Evolutionary conservation across 2,329 filamentous ascomycete genomes (phyloP), one percentile per base, ranked within the genome.

Genomic region (Aspergillaceae sp.): DNA sequence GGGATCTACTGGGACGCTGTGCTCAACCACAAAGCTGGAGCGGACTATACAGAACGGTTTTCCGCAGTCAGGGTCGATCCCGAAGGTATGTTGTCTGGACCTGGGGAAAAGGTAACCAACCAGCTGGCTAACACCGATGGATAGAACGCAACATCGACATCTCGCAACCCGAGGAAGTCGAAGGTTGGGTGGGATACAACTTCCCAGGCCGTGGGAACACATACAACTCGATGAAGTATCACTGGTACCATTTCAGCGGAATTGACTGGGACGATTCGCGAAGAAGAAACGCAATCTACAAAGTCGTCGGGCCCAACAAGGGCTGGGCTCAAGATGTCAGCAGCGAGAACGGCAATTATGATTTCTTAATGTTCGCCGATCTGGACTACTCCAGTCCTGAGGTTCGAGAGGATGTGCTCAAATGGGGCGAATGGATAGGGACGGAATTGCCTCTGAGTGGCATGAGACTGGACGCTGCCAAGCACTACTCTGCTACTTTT

Each of bases 351-450:
- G 84, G 84, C 5, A 87, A 87, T 56, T 81, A 77, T 43, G 74
- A 76, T 52, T 86, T 81, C 57, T 73, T 87, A 10, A 86, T 87
- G 80, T 86, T 85, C 54, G 79, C 80, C 4, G 80, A 87, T 60
- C 62, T 87, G 35, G 83, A 87, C 62, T 83, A 84, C 60, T 64
- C 68, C 2, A 75, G 84, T 47, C 71, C 73, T 0, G 83, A 85
- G 53, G 83, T 87, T 7, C 71, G 74, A 32, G 63, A 74, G 3
- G 84, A 87, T 52, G 74, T 86, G 3, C 69, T 82, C 45, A 71
- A 74, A 43, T 87, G 84, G 84, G 80, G 79, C 2, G 67, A 75
- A 4, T 88, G 84, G 84, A 72, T 88, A 47, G 74, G 76, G 1
- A 67, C 76, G 4, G 71, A 82, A 48, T 59, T 86, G 0, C 76